Evolutionary conservation across 306 rosid species (phyloP).

Genomic region (Potentilla sterilis): DNA sequence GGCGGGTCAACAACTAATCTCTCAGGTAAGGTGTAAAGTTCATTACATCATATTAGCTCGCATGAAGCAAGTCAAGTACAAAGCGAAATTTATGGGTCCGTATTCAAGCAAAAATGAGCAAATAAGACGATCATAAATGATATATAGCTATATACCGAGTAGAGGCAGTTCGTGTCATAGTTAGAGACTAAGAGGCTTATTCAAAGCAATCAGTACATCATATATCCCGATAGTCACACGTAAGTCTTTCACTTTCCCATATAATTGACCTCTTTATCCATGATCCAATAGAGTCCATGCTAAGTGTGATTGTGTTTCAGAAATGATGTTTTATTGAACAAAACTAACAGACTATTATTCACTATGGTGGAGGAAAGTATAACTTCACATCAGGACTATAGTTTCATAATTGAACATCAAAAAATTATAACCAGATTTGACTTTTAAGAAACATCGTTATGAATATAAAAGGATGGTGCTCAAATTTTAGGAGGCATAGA

Average conservation of each 20-base stretch:
- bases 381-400: conserved; percentile 51
- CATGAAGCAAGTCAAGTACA: too few species aligned
- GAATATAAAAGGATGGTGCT: conserved; percentile 50
- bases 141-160: too few species aligned
- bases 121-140: too few species aligned
- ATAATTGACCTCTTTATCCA: conserved; percentile 23
- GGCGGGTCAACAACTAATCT: too few species aligned
- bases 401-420: conserved; percentile 28
- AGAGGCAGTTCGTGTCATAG: too few species aligned
- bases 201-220: too few species aligned
- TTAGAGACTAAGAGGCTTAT: too few species aligned
- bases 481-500: conserved; percentile 53
- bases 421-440: conserved; percentile 36
- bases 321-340: conserved; percentile 8
- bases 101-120: too few species aligned
- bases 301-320: neutral
- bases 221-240: too few species aligned
- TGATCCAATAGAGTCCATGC: conserved; percentile 27
- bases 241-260: neutral
- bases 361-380: conserved; percentile 36
- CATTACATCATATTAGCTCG: too few species aligned
- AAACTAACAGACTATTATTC: conserved; percentile 27
- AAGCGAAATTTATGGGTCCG: too few species aligned
- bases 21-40: too few species aligned
- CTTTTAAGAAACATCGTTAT: conserved; percentile 61